These are phyloP conservation scores for Aspergillus sp. DNA, from an alignment of 2,329 filamentous ascomycete species.

Conservation along the genomic window DNA sequence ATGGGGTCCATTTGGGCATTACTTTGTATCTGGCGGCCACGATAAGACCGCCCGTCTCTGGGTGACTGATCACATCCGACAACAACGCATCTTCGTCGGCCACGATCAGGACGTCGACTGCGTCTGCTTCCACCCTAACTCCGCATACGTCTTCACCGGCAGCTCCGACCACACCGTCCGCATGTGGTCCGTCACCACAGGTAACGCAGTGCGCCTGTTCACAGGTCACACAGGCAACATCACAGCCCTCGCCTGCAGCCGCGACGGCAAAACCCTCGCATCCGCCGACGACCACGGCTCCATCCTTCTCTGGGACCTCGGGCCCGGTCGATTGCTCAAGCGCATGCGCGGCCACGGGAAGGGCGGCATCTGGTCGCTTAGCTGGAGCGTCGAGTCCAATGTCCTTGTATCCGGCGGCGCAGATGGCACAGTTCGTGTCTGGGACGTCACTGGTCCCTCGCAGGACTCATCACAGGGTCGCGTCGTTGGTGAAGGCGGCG, in stretches of 20 bases:
- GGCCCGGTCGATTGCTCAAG: conserved; percentile 84
- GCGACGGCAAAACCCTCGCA: conserved; percentile 87
- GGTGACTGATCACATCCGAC: conserved; percentile 90
- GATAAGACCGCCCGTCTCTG: conserved; percentile 91
- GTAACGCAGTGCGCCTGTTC: conserved; percentile 86
- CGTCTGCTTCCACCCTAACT: conserved; percentile 93
- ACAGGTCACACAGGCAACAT: conserved; percentile 89
- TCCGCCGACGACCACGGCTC: conserved; percentile 86
- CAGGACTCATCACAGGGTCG: conserved; percentile 62
- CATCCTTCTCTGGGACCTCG: conserved; percentile 93
- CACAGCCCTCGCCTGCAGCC: conserved; percentile 81
- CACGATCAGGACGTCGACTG: conserved; percentile 93
- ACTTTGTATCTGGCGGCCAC: conserved; percentile 85
- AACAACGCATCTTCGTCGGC: conserved; percentile 84
- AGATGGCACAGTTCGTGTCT: conserved; percentile 89
- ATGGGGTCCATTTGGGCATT: conserved; percentile 94
- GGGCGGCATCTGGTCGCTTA: conserved; percentile 89
- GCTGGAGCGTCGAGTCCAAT: conserved; percentile 90
- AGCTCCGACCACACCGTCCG: conserved; percentile 92
- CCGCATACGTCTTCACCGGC: conserved; percentile 89
- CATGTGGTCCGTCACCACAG: conserved; percentile 95
- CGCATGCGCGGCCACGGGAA: conserved; percentile 92
- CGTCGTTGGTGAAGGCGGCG: conserved; percentile 54
- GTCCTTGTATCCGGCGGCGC: conserved; percentile 88
- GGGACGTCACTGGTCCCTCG: conserved; percentile 81